Evolutionary conservation across 2,329 filamentous ascomycete species (phyloP).

Genomic region (Xylaria polymorpha): DNA sequence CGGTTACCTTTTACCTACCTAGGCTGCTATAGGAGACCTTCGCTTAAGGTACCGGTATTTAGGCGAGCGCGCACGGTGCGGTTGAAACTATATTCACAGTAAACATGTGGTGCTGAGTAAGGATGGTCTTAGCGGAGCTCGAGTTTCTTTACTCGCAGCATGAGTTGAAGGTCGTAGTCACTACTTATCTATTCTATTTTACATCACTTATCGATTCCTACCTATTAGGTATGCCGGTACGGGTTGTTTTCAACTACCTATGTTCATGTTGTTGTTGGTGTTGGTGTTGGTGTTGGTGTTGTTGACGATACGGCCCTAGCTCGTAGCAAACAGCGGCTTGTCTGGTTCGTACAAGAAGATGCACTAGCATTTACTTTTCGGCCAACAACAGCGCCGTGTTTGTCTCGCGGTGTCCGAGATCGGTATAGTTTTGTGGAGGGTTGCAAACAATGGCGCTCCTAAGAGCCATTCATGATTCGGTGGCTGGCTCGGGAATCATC

Average conservation of each 20-base stretch:
- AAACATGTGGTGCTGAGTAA: neutral
- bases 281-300: neutral
- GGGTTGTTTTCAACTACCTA: conserved; percentile 7
- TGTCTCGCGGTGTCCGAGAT: conserved; percentile 20
- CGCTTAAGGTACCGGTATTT: neutral
- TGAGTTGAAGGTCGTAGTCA: too few species aligned
- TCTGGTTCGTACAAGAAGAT: neutral
- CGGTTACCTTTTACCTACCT: conserved; percentile 1
- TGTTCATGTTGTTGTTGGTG: neutral
- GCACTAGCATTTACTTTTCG: neutral
- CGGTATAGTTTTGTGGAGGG: conserved; percentile 7
- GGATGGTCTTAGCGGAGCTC: neutral
- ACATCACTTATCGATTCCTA: neutral
- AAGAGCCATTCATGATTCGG: conserved; percentile 10
- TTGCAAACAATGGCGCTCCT: neutral
- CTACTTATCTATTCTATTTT: neutral
- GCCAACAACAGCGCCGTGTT: neutral
- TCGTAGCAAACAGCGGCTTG: conserved; percentile 5
- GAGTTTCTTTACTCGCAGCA: neutral
- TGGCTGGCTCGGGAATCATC: neutral
- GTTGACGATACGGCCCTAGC: neutral
- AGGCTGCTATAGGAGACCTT: neutral
- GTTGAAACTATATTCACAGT: neutral
- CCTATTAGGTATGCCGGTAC: neutral
- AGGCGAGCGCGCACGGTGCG: conserved; percentile 3